Conservation (phyloP, 495 filamentous ascomycete genomes). For the Tuber microsphaerosporum region DNA sequence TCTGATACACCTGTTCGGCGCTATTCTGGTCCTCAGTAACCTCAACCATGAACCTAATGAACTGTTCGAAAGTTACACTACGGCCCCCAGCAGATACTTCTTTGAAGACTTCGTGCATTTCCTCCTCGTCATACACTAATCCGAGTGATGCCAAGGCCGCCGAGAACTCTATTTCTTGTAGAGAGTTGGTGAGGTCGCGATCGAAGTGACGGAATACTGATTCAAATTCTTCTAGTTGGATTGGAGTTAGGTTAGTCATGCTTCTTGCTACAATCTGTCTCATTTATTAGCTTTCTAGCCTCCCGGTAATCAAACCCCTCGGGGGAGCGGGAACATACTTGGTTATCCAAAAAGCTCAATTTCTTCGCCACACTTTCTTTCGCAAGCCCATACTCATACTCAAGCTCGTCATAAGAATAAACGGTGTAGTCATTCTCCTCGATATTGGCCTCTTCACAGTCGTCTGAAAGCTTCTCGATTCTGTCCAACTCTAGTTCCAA, state of each 20-base stretch:
- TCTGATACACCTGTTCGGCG: slow-evolving; percentile 94
- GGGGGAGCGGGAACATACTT: slow-evolving; percentile 46
- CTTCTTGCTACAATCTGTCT: slow-evolving; percentile 71
- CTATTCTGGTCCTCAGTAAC: slow-evolving; percentile 98
- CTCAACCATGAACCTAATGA: slow-evolving; percentile 97
- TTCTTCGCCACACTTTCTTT: slow-evolving; percentile 89
- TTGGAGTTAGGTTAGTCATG: slow-evolving; percentile 97
- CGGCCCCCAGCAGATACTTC: slow-evolving; percentile 66
- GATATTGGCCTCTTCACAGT: slow-evolving; percentile 93
- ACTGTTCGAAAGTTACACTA: slow-evolving; percentile 92
- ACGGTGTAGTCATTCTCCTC: slow-evolving; percentile 99
- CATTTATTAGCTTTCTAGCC: background rate
- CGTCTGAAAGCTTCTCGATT: slow-evolving; percentile 60
- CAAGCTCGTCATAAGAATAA: slow-evolving; percentile 91
- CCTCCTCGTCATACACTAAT: slow-evolving; percentile 85
- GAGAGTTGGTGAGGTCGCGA: slow-evolving; percentile 77
- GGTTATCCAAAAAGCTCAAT: slow-evolving; percentile 91
- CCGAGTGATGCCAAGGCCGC: slow-evolving; percentile 89
- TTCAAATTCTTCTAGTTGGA: slow-evolving; percentile 96
- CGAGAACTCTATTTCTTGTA: slow-evolving; percentile 92
- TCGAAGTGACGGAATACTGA: slow-evolving; percentile 97
- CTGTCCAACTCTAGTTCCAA: slow-evolving; percentile 74
- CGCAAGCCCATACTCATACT: slow-evolving; percentile 87
- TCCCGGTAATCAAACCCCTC: background rate
- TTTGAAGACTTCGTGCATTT: slow-evolving; percentile 88